These are phyloP conservation scores for Cercospora brassicicola DNA, from an alignment of 2,329 filamentous ascomycete genomes.

Conservation along the genomic window DNA sequence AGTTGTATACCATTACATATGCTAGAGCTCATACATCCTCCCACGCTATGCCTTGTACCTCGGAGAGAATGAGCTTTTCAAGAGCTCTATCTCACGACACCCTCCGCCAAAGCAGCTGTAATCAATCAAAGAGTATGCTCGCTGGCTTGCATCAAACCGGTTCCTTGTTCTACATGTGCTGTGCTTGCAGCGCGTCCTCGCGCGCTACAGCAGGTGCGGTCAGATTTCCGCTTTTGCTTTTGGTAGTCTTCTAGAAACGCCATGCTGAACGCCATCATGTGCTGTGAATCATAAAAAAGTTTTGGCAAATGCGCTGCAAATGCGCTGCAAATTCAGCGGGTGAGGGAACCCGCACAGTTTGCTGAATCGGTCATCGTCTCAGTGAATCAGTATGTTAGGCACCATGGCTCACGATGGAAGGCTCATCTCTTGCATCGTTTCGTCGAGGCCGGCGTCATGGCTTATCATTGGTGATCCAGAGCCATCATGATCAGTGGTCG, in stretches of 20 bases:
- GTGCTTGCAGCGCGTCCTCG: conserved; percentile 19
- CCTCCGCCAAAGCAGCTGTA: conserved; percentile 7
- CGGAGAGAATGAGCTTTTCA: background rate
- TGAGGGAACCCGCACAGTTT: background rate
- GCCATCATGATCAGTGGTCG: conserved; percentile 34
- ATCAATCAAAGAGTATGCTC: conserved; percentile 6
- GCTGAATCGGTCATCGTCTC: background rate
- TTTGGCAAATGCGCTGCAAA: background rate
- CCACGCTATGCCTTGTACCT: conserved; percentile 7
- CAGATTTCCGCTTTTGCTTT: conserved; percentile 20
- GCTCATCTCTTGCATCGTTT: conserved; percentile 25
- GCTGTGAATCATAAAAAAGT: conserved; percentile 13
- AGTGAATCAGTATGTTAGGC: background rate
- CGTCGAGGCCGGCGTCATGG: conserved; percentile 19
- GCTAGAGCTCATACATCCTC: conserved; percentile 15
- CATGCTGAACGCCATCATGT: conserved; percentile 23
- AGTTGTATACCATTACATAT: conserved; percentile 4
- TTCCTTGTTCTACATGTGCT: conserved; percentile 28
- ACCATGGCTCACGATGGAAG: conserved; percentile 14
- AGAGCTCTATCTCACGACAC: background rate
- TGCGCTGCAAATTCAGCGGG: background rate
- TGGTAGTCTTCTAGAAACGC: conserved; percentile 18
- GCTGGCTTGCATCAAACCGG: conserved; percentile 10
- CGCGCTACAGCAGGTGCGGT: conserved; percentile 15
- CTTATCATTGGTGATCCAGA: conserved; percentile 18